Conservation (phyloP, 768 basidiomycete species). For the Termitomyces titanicus region DNA sequence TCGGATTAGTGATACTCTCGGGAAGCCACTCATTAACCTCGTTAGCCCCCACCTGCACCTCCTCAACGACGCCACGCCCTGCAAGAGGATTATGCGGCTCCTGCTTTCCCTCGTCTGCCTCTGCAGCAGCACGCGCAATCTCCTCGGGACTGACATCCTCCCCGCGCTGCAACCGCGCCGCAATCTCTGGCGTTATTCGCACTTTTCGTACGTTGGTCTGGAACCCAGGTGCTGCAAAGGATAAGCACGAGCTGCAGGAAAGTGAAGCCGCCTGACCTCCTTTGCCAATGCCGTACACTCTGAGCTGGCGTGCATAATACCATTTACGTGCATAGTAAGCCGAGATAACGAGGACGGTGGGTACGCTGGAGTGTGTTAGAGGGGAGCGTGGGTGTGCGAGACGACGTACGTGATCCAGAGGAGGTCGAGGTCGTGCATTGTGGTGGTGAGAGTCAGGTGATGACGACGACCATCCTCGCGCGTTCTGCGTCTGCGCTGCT, state of each 20-base stretch:
- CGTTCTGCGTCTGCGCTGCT: conserved; percentile 33
- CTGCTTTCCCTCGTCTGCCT: conserved; percentile 27
- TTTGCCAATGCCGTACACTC: conserved; percentile 51
- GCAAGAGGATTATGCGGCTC: conserved; percentile 10
- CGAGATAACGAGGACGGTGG: conserved; percentile 39
- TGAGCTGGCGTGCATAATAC: conserved; percentile 43
- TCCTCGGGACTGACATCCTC: conserved; percentile 53
- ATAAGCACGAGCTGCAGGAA: background rate
- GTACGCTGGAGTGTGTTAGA: conserved; percentile 29
- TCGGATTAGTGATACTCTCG: conserved; percentile 40
- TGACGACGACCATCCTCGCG: conserved; percentile 35
- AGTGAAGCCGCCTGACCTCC: conserved; percentile 35
- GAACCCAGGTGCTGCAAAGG: conserved; percentile 43
- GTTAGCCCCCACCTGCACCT: conserved; percentile 3
- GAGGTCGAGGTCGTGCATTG: conserved; percentile 30
- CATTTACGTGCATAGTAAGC: conserved; percentile 46
- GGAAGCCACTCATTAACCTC: conserved; percentile 49
- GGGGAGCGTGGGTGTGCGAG: background rate
- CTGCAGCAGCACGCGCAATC: conserved; percentile 41
- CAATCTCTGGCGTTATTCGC: conserved; percentile 52
- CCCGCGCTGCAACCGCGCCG: conserved; percentile 46
- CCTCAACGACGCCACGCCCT: conserved; percentile 11
- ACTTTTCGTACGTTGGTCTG: conserved; percentile 49
- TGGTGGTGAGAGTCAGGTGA: conserved; percentile 8
- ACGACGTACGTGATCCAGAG: conserved; percentile 44